These are phyloP conservation scores for Boletus calvinii DNA, from an alignment of 1,284 basidiomycete species.

Conservation along the genomic window DNA sequence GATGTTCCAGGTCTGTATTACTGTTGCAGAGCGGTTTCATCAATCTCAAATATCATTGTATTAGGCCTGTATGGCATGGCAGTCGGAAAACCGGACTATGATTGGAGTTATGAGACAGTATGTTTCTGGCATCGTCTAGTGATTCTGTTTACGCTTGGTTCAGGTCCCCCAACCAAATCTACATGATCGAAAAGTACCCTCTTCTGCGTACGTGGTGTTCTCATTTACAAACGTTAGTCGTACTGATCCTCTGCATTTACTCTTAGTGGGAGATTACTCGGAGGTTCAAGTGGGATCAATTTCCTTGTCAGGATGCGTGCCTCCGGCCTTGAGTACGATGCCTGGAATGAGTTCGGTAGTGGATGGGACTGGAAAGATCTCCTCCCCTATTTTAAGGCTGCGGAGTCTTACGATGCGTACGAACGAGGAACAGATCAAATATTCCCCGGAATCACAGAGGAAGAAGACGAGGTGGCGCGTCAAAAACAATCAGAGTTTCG, in stretches of 20 bases:
- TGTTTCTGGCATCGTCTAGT: not conserved
- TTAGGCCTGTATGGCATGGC: constrained; percentile 11
- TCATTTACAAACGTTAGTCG: not conserved
- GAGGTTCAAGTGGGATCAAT: constrained; percentile 24
- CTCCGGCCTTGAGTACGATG: constrained; percentile 20
- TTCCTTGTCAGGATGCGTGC: constrained; percentile 22
- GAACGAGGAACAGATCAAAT: constrained; percentile 16
- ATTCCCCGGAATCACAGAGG: constrained; percentile 20
- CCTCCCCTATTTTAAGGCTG: constrained; percentile 21
- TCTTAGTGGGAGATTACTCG: constrained; percentile 20
- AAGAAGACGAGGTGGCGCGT: constrained; percentile 19
- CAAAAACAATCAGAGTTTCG: constrained; percentile 14
- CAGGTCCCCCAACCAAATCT: constrained; percentile 22
- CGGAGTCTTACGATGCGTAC: constrained; percentile 15
- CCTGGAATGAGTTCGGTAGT: constrained; percentile 19
- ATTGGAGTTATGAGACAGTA: constrained; percentile 22
- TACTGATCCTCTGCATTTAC: not conserved
- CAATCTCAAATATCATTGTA: not conserved
- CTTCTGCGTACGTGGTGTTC: constrained; percentile 9
- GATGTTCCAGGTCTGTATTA: constrained; percentile 20
- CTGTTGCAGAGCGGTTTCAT: too few species aligned
- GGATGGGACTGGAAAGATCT: constrained; percentile 22
- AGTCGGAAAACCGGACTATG: constrained; percentile 12
- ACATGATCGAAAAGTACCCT: not conserved
- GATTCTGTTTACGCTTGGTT: not conserved